Conservation (phyloP, 345 rosid species). For the Xanthoceras sorbifolium region DNA sequence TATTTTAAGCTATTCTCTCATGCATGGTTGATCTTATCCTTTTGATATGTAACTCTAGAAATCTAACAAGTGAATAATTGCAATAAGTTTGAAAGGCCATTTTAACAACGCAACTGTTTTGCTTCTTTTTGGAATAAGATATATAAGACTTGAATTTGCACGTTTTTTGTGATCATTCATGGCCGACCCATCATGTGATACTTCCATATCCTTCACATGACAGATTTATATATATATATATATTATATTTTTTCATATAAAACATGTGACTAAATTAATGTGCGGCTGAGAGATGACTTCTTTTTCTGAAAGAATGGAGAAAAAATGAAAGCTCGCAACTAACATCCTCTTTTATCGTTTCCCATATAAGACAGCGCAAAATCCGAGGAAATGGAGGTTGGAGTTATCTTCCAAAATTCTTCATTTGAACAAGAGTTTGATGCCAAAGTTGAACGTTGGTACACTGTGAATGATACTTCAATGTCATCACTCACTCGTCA, state of each 20-base stretch:
- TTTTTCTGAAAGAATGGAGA: neutral
- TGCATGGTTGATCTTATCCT: too few species aligned
- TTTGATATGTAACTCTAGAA: too few species aligned
- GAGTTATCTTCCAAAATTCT: constrained; percentile 29
- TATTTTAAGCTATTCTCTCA: too few species aligned
- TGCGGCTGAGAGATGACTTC: constrained; percentile 29
- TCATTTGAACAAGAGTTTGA: constrained; percentile 28
- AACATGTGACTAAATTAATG: constrained; percentile 43
- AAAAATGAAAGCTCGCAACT: constrained; percentile 18
- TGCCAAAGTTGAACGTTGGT: constrained; percentile 30
- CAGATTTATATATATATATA: neutral
- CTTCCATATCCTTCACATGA: constrained; percentile 47
- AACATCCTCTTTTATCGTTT: constrained; percentile 25
- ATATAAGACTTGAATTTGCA: neutral
- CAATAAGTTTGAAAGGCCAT: neutral
- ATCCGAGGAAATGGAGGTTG: constrained; percentile 35
- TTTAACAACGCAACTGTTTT: too few species aligned
- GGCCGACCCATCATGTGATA: constrained; percentile 61
- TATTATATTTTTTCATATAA: constrained; percentile 29
- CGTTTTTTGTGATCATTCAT: constrained; percentile 11
- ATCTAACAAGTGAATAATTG: too few species aligned
- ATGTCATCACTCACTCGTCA: constrained; percentile 19
- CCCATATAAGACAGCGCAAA: constrained; percentile 42
- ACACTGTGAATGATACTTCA: constrained; percentile 33
- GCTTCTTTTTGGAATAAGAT: neutral